Evolutionary conservation across 805 yeast species (phyloP), one percentile per base, ranked within the genome.

Genomic region (Hyphopichia homilentoma): DNA sequence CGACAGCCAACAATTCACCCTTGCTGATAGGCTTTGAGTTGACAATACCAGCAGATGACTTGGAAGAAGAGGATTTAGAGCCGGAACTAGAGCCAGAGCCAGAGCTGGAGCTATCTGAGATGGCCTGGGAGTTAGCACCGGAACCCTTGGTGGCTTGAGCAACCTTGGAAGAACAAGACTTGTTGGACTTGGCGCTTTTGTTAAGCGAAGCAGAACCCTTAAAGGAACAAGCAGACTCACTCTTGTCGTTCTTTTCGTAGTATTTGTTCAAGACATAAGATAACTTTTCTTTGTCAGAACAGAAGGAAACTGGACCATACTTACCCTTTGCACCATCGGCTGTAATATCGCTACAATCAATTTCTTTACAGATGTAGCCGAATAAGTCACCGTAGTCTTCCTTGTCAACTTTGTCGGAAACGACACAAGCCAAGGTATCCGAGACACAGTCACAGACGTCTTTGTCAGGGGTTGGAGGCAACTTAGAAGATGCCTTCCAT

Each of bases 401-500:
- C 19, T 44, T 25, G 38, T 45, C 49, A 31, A 64, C 65, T 15
- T 41, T 40, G 21, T 33, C 27, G 29, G 40, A 39, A 29, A 60
- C 63, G 27, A 61, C 66, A 62, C 72, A 66, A 34, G 44, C 33
- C 36, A 59, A 51, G 14, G 67, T 45, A 26, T 43, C 32, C 14
- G 36, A 37, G 62, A 62, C 54, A 50, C 72, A 66, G 35, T 47
- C 47, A 55, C 72, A 66, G 23, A 56, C 47, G 12, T 28, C 36
- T 20, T 52, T 40, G 43, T 65, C 65, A 17, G 71, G 72, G 38
- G 70, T 65, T 36, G 71, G 72, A 26, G 72, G 72, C 47, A 66
- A 61, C 25, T 32, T 44, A 32, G 65, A 55, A 31, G 62, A 47
- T 25, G 71, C 71, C 20, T 41, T 33, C 72, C 72, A 66, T 45